Conservation (phyloP, 805 yeast genomes). For the Myxozyma kluyveri region DNA sequence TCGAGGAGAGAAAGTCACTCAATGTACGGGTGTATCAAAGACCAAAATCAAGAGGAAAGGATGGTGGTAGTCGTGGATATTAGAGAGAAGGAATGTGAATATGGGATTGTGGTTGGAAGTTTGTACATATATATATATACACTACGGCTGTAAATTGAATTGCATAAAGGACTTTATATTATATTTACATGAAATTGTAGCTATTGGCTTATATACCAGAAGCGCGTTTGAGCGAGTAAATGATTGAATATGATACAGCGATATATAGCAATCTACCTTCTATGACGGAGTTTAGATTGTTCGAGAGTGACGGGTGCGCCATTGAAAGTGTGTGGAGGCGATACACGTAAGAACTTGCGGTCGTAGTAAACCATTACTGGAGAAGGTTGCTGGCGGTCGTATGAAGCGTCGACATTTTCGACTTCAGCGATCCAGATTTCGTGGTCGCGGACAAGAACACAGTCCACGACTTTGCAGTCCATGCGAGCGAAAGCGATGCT, state of each 20-base stretch:
- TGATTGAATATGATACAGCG: too few species aligned
- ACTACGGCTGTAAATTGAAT: conserved; percentile 7
- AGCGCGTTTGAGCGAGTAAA: too few species aligned
- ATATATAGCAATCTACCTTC: too few species aligned
- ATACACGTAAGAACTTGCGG: conserved; percentile 11
- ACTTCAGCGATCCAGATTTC: conserved; percentile 89
- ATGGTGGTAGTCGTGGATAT: conserved; percentile 1
- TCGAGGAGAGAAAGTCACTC: conserved; percentile 13
- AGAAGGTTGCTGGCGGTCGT: not conserved
- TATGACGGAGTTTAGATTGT: too few species aligned
- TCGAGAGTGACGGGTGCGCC: too few species aligned
- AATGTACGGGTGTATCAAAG: conserved; percentile 14
- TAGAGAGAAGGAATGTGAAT: not conserved
- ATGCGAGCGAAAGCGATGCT: conserved; percentile 21
- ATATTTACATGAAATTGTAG: not conserved
- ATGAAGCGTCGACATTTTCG: conserved; percentile 40
- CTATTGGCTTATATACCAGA: too few species aligned
- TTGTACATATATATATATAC: conserved; percentile 7
- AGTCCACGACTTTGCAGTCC: conserved; percentile 15
- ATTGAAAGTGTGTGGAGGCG: not conserved
- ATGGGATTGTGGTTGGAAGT: not conserved
- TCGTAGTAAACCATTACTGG: conserved; percentile 17
- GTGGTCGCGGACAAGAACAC: conserved; percentile 70
- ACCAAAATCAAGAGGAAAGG: conserved; percentile 1
- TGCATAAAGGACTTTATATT: not conserved